Evolutionary conservation across 257 asterid species (phyloP).

Genomic region (Salvia splendens): DNA sequence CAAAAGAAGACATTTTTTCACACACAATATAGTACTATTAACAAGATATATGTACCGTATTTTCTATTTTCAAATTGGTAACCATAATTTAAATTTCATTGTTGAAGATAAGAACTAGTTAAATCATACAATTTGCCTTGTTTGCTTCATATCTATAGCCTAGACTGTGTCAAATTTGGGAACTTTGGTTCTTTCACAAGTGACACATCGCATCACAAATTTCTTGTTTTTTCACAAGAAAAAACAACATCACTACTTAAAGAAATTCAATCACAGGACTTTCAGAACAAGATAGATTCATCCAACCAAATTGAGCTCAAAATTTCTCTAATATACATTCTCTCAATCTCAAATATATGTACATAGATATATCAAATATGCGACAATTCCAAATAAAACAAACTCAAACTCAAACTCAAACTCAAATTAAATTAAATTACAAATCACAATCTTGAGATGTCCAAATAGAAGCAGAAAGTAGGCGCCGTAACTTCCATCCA

Average conservation of each 20-base stretch:
- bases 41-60: background rate
- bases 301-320: background rate
- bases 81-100: background rate
- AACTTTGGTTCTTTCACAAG: constrained; percentile 12
- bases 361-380: background rate
- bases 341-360: background rate
- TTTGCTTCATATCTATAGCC: background rate
- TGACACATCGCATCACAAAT: constrained; percentile 16
- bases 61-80: background rate
- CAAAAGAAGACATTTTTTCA: too few relatives aligned
- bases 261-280: background rate
- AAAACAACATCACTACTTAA: background rate
- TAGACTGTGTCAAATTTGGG: background rate
- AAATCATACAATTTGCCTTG: background rate
- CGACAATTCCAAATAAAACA: background rate
- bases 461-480: constrained; percentile 85
- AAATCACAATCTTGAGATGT: constrained; percentile 48
- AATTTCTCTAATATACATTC: background rate
- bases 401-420: background rate
- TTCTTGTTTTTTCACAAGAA: background rate
- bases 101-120: background rate
- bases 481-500: constrained; percentile 78
- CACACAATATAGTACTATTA: too few relatives aligned
- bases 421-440: constrained; percentile 13
- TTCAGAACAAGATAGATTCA: background rate